Base-by-base conservation (phyloP, 352 stramenopile species). In the Globisporangium canariense region DNA sequence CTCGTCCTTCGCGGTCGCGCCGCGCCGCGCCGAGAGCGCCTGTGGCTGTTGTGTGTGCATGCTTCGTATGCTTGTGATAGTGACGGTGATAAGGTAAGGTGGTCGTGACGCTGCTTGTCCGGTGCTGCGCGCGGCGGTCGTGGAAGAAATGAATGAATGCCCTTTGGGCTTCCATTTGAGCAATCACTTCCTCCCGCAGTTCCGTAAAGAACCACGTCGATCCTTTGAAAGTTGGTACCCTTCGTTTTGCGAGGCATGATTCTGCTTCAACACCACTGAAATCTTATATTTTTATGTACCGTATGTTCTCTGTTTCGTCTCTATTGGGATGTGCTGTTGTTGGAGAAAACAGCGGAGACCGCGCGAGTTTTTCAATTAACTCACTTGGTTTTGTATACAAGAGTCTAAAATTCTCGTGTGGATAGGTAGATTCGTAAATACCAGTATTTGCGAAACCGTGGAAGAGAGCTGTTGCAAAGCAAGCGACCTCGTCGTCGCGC, bases 1-100 rank as follows among this genome's bases (percentile, higher is more conserved):
- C 36, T 69, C 65, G 10, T 69, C 64, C 43, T 69, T 64, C 22
- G 49, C 10, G 32, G 4, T 36, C 4, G 28, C 56, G 58, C 43
- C 10, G 28, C 56, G 58, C 43, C 36, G 56, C 57, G 38, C 30
- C 20, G 40, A n/a, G 40, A n/a, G 28, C 16, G 22, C 3, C 13
- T 57, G 51, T 30, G 22, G 50, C 28, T 56, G 49, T 6, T 57
- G 51, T 18, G 32, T 11, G 18, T 58, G 52, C 52, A 45, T 58
- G 52, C 11, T 18, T 34, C 4, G 5, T 55, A 14, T 53, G 14
- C 51, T 57, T 30, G 18, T 13, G 14, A 6, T 40, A 16, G 0
- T 18, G 50, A 6, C 25, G 28, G 0, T 18, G 50, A 14, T 40
- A 36, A 5, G 50, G 22, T 40, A 28, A 28, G 25, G 25, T 28